Evolutionary conservation across 139 green algal species (phyloP), one percentile per base, ranked within the genome.

Genomic region (Coelastrella sp.): DNA sequence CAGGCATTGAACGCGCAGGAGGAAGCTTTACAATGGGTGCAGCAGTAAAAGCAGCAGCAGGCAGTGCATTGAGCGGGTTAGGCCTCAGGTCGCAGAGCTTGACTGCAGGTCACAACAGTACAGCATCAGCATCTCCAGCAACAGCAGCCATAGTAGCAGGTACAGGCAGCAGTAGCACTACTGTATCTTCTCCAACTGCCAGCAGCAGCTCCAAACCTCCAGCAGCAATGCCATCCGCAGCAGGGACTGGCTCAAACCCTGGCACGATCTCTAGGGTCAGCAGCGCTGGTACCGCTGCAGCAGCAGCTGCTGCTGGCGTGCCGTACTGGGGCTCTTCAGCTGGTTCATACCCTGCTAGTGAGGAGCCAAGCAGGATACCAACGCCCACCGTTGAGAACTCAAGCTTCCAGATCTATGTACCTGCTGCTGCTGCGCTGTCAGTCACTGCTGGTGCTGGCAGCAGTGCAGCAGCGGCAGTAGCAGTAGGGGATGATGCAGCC

Each of bases 281-380:
- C 22, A 80, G 74, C 54, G 76, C 54, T 54, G 65, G 47, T 66
- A 54, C 8, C 23, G 76, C 54, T 6, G 76, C 74, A 59, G 74
- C 74, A 59, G 74, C 74, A 19, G 74, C n/a, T n/a, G 74, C 74
- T 80, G 74, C 22, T 58, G 54, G 47, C 8, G 76, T 8, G 22
- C 32, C 64, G 5, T 88, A 88, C 83, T 88, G 83, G 83, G 83
- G 83, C 7, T 88, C 83, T 13, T 73, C 54, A 73, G 83, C 83
- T 4, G 83, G 83, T 5, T 88, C 83, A 16, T 87, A 87, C 11
- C 82, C 82, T 10, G 83, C 17, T 22, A 88, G 83, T 57, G 68
- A 71, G 54, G 68, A 66, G 10, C 47, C 83, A 3, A 88, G 83
- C 68, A 65, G 83, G 54, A 66, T 77, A 54, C 83, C 68, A 10